Evolutionary conservation across 1,284 basidiomycete species (phyloP), one percentile per base, ranked within the genome.

Genomic region (Omphalotus olearius): DNA sequence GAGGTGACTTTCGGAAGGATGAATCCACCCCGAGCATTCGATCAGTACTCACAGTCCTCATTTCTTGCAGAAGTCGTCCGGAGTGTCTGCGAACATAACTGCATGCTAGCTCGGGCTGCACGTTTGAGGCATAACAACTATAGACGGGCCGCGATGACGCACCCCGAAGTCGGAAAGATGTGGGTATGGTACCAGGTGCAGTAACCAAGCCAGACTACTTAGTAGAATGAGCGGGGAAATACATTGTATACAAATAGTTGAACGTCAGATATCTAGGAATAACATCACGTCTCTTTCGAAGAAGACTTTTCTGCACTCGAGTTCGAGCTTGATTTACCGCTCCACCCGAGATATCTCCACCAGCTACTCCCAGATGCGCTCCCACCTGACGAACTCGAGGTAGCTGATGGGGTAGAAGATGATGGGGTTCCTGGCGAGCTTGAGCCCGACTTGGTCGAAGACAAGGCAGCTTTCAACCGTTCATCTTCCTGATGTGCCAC

Each of bases 401-500:
- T 40, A 16, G 33, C 2, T 16, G 50, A 6, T 7, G 45, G 13
- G 16, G 38, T 11, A 23, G 17, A 25, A 7, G 44, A 14, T 17
- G 28, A 4, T 26, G n/a, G 16, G 1, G 18, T n/a, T 25, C 9
- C 30, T 4, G 30, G 30, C 13, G 44, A 25, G 16, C 50, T 26
- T 23, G 50, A 45, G 25, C 35, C 11, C 1, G 41, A 36, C 6
- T 25, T 2, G 3, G 48, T 16, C 14, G 4, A 18, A 9, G 20
- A 4, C 20, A 33, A 13, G 23, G 28, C 30, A 16, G 10, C 51
- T 44, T n/a, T 53, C 45, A 60, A 54, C 57, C 59, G 65, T 58
- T 59, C 63, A 52, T 77, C 74, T 14, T 64, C 53, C 40, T 64
- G 61, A 59, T 77, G 69, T 50, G 70, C 70, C 57, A 71, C 69